These are phyloP conservation scores for Candida krabiensis DNA, from an alignment of 805 yeast genomes.

Conservation along the genomic window DNA sequence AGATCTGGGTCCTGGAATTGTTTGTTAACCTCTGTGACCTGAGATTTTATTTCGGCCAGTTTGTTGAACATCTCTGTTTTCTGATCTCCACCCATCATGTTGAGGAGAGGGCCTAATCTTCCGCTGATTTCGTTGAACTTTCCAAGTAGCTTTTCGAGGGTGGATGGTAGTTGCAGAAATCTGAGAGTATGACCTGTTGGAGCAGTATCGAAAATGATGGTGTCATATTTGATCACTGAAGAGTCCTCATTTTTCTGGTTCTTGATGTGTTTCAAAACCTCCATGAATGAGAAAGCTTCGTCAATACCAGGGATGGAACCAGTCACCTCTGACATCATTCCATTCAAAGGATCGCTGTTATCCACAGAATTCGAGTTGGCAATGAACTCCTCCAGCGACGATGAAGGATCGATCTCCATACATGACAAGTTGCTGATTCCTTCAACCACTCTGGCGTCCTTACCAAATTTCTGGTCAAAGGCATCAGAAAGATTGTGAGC, in stretches of 20 bases:
- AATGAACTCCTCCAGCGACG: constrained; percentile 84
- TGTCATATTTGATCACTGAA: constrained; percentile 58
- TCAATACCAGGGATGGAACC: constrained; percentile 98
- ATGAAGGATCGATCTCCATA: constrained; percentile 98
- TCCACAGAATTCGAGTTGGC: constrained; percentile 38
- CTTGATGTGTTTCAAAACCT: constrained; percentile 94
- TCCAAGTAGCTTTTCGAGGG: constrained; percentile 81
- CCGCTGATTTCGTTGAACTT: constrained; percentile 87
- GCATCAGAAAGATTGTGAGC: constrained; percentile 98
- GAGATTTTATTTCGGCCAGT: constrained; percentile 74
- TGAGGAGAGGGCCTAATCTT: constrained; percentile 87
- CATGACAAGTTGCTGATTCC: constrained; percentile 88
- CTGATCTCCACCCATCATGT: constrained; percentile 66
- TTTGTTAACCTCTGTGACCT: constrained; percentile 84
- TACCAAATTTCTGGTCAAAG: constrained; percentile 96
- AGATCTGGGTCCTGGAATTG: constrained; percentile 96
- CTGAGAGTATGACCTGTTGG: constrained; percentile 99
- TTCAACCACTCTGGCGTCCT: constrained; percentile 91
- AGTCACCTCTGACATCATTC: constrained; percentile 86
- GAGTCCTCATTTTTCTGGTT: constrained; percentile 48
- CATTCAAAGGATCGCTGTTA: constrained; percentile 61
- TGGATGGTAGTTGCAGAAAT: constrained; percentile 91
- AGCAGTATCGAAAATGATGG: constrained; percentile 98
- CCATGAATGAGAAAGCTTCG: constrained; percentile 97
- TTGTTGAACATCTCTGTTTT: constrained; percentile 74